These are phyloP conservation scores for Curvularia verruculosa DNA, from an alignment of 2,329 filamentous ascomycete species.

Conservation along the genomic window DNA sequence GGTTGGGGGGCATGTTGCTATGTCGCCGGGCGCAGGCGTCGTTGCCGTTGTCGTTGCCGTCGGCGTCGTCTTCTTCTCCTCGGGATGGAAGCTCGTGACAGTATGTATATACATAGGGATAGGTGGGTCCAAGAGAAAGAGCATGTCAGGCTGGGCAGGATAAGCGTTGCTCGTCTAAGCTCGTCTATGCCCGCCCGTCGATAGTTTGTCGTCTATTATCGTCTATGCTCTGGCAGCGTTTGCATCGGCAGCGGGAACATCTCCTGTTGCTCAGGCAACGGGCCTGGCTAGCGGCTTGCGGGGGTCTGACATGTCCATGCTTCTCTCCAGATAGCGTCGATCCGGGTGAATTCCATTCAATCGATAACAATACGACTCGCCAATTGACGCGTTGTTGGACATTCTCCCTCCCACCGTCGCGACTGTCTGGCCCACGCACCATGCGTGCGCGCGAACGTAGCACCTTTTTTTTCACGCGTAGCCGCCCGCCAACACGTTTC, in stretches of 20 bases:
- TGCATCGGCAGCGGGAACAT: constrained; percentile 11
- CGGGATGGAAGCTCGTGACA: background rate
- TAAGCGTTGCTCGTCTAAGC: background rate
- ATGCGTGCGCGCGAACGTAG: constrained; percentile 29
- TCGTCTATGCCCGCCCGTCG: constrained; percentile 2
- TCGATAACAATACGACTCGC: constrained; percentile 20
- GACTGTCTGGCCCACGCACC: constrained; percentile 15
- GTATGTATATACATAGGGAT: constrained; percentile 4
- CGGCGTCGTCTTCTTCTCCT: background rate
- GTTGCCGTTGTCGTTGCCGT: no score
- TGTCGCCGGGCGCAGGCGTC: background rate
- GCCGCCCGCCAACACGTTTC: constrained; percentile 24
- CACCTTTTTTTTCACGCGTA: constrained; percentile 35
- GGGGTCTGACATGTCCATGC: constrained; percentile 13
- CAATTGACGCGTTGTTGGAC: constrained; percentile 32
- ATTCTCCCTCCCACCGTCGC: constrained; percentile 25
- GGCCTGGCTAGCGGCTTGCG: constrained; percentile 14
- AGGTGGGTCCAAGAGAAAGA: constrained; percentile 10
- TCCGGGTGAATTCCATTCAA: constrained; percentile 35
- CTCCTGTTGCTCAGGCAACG: constrained; percentile 15
- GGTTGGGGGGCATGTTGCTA: constrained; percentile 23
- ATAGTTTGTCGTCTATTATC: background rate
- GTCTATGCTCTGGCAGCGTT: constrained; percentile 4
- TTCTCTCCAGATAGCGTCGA: constrained; percentile 15
- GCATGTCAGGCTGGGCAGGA: constrained; percentile 15